A percentile compares a stretch with the other conserved stretches of the same genome.
phyloP scores from a whole-genome alignment of 768 basidiomycete species.

The Kwoniella botswanensis region DNA sequence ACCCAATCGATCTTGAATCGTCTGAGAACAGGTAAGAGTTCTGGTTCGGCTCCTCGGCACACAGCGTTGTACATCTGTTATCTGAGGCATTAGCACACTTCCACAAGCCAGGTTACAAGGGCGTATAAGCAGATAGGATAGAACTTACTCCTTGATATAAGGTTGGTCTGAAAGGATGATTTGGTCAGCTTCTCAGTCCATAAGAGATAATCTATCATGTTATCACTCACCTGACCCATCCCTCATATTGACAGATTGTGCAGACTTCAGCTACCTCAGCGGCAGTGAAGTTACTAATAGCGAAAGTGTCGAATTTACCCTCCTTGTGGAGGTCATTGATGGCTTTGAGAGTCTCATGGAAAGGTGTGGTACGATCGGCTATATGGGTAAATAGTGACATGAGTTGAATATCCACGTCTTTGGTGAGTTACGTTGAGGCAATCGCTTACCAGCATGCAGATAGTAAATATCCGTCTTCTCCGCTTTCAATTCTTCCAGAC shows the following conservation, averaged over 20 bases:
- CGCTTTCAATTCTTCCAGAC: constrained; percentile 62
- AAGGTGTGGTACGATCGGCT: constrained; percentile 61
- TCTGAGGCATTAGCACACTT: too few relatives aligned
- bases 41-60: constrained; percentile 21
- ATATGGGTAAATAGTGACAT: neutral
- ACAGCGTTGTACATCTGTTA: constrained; percentile 50
- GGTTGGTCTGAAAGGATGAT: constrained; percentile 55
- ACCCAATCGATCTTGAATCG: constrained; percentile 53
- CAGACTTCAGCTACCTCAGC: constrained; percentile 62
- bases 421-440: too few relatives aligned
- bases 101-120: too few relatives aligned
- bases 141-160: constrained; percentile 60
- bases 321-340: constrained; percentile 64
- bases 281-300: constrained; percentile 62
- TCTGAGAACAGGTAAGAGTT: constrained; percentile 37
- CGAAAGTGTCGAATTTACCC: constrained; percentile 64
- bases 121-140: neutral
- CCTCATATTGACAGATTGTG: constrained; percentile 60
- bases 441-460: constrained; percentile 58
- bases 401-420: too few relatives aligned
- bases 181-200: neutral
- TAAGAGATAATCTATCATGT: neutral
- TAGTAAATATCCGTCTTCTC: constrained; percentile 64
- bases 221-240: constrained; percentile 58
- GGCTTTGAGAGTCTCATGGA: constrained; percentile 62